A percentile compares a stretch with the other conserved stretches of the same genome.
phyloP scores from a whole-genome alignment of 345 rosid genomes.

The Boechera divaricarpa region DNA sequence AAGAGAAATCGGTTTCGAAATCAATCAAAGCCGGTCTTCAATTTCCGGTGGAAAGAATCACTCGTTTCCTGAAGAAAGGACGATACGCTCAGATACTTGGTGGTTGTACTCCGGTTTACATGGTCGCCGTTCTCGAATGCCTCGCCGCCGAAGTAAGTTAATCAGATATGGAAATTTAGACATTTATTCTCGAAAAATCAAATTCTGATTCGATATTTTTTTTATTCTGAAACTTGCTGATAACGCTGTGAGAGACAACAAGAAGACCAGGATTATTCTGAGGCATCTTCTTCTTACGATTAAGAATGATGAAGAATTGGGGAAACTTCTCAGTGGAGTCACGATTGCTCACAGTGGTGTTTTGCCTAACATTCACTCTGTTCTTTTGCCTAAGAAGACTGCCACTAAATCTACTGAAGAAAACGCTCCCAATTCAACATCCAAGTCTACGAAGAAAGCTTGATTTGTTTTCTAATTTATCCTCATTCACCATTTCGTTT shows the following conservation, averaged over 20 bases:
- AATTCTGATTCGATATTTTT: not conserved
- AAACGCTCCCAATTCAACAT: slow-evolving; percentile 69
- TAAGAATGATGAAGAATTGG: slow-evolving; percentile 80
- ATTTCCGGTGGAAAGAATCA: no score
- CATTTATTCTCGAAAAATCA: not conserved
- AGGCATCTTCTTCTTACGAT: slow-evolving; percentile 75
- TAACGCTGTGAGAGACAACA: slow-evolving; percentile 79
- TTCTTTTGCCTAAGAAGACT: slow-evolving; percentile 72
- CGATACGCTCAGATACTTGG: no score
- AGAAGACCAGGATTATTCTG: slow-evolving; percentile 74
- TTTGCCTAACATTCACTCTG: slow-evolving; percentile 71
- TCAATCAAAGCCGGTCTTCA: no score
- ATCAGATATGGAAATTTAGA: not conserved
- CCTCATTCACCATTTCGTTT: no score
- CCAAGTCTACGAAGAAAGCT: slow-evolving; percentile 45
- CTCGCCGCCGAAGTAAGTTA: slow-evolving; percentile 67
- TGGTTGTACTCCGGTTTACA: no score
- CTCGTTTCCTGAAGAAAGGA: no score
- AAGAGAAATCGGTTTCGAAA: no score
- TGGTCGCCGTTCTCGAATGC: no score
- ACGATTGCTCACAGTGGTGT: slow-evolving; percentile 87
- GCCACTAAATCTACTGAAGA: slow-evolving; percentile 55
- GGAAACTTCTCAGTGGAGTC: slow-evolving; percentile 70
- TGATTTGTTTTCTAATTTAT: not conserved
- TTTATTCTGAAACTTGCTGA: slow-evolving; percentile 69